phyloP scores from a whole-genome alignment of 2,329 filamentous ascomycete genomes.

The Dryadomyces quercus-mongolicae region DNA sequence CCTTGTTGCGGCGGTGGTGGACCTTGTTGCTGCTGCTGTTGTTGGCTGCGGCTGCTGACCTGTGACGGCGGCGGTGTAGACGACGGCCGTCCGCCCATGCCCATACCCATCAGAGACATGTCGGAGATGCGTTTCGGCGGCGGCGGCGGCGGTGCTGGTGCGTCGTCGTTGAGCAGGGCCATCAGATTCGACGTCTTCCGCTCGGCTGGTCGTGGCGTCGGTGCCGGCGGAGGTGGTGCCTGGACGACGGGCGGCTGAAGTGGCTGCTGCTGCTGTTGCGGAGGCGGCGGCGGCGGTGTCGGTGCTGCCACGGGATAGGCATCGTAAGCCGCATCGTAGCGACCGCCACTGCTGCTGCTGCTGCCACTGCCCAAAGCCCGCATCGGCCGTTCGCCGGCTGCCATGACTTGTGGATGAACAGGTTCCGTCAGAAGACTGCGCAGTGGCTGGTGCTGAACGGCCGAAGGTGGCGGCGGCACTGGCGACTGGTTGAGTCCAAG shows the following conservation, averaged over 20 bases:
- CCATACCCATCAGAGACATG: conserved; percentile 19
- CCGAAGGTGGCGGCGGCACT: neutral
- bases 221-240: conserved; percentile 19
- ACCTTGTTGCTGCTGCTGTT: neutral
- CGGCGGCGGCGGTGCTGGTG: conserved; percentile 28
- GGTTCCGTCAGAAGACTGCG: conserved; percentile 10
- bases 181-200: conserved; percentile 53
- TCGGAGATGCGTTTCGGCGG: conserved; percentile 35
- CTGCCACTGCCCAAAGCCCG: conserved; percentile 16
- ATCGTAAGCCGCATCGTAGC: neutral
- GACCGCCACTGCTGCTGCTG: conserved; percentile 2
- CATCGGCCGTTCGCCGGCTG: conserved; percentile 21
- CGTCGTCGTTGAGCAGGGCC: conserved; percentile 50
- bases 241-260: neutral
- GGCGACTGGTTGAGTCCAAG: neutral
- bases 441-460: conserved; percentile 2
- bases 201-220: conserved; percentile 29
- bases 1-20: conserved; percentile 21
- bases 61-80: conserved; percentile 6
- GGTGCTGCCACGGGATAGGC: neutral
- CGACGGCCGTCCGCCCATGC: conserved; percentile 1
- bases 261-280: neutral
- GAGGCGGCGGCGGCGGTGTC: conserved; percentile 10
- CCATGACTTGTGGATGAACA: conserved; percentile 10
- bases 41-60: neutral